Conservation (phyloP, 1,284 basidiomycete species). For the Sanghuangporus sanghuang region DNA sequence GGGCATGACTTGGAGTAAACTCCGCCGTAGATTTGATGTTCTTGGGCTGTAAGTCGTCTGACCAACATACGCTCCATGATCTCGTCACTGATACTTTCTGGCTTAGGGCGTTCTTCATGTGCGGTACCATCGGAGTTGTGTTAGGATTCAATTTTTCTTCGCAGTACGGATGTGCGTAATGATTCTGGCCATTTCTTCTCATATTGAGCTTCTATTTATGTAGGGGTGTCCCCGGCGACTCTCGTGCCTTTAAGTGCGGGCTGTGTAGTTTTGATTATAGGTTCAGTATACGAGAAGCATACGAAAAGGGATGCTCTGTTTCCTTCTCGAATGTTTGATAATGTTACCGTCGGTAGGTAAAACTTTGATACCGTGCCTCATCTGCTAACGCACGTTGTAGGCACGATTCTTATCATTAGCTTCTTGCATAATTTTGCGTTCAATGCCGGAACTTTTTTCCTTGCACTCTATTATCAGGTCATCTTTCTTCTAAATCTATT, state of each 20-base stretch:
- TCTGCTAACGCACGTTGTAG: conserved; percentile 33
- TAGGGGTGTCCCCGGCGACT: conserved; percentile 60
- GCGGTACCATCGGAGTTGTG: conserved; percentile 65
- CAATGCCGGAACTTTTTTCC: conserved; percentile 77
- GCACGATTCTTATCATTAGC: conserved; percentile 56
- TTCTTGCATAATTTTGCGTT: conserved; percentile 79
- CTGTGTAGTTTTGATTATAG: conserved; percentile 45
- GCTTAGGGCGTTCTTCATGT: conserved; percentile 63
- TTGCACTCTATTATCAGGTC: conserved; percentile 76
- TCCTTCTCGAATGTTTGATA: conserved; percentile 55
- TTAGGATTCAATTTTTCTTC: conserved; percentile 74
- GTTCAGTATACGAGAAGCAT: conserved; percentile 57
- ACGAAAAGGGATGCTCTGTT: conserved; percentile 68
- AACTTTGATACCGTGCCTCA: conserved; percentile 4
- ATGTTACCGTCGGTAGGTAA: conserved; percentile 51
- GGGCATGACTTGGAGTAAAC: conserved; percentile 49
- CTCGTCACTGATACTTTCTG: conserved; percentile 18
- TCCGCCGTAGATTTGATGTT: conserved; percentile 63
- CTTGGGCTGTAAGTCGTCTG: conserved; percentile 55
- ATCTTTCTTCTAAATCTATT: conserved; percentile 17
- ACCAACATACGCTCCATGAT: conserved; percentile 16
- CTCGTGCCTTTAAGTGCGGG: conserved; percentile 56
- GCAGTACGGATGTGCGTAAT: conserved; percentile 56
- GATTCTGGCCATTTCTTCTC: conserved; percentile 45
- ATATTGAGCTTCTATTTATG: conserved; percentile 44